phyloP scores from a whole-genome alignment of 768 basidiomycete species.

The Tephrocybe rancida region DNA sequence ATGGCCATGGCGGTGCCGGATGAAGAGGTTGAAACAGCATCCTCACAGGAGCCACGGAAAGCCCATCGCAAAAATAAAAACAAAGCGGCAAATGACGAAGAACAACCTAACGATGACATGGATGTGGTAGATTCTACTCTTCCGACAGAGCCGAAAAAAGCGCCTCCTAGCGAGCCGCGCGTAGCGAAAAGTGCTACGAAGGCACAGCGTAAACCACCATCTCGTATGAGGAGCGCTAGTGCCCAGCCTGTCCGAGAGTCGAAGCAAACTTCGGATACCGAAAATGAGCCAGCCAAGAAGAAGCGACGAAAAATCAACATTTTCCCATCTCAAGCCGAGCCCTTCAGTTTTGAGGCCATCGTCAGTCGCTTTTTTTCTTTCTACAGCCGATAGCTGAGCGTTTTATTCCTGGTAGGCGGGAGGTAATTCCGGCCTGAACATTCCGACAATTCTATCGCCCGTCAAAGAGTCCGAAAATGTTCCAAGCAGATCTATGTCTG shows the following conservation, averaged over 20 bases:
- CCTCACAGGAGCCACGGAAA: slow-evolving; percentile 5
- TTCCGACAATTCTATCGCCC: slow-evolving; percentile 69
- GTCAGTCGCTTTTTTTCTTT: slow-evolving; percentile 10
- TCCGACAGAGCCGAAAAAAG: slow-evolving; percentile 19
- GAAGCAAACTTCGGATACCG: slow-evolving; percentile 9
- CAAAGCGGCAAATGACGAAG: slow-evolving; percentile 24
- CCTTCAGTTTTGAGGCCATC: slow-evolving; percentile 49
- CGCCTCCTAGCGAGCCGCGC: slow-evolving; percentile 6
- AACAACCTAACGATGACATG: slow-evolving; percentile 8
- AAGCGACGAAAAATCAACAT: slow-evolving; percentile 74
- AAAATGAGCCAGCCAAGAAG: slow-evolving; percentile 45
- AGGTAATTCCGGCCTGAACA: slow-evolving; percentile 45
- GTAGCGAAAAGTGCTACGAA: slow-evolving; percentile 1
- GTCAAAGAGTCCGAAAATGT: slow-evolving; percentile 57
- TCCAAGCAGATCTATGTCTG: slow-evolving; percentile 46
- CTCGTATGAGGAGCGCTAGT: slow-evolving; percentile 20
- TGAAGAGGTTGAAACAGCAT: slow-evolving; percentile 23
- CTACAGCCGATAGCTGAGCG: neutral
- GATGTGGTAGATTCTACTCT: slow-evolving; percentile 20
- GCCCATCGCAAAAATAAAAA: slow-evolving; percentile 26
- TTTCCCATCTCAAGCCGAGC: slow-evolving; percentile 46
- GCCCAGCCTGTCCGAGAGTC: slow-evolving; percentile 3
- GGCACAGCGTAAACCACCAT: slow-evolving; percentile 12
- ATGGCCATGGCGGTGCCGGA: slow-evolving; percentile 20
- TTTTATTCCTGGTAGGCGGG: slow-evolving; percentile 30